phyloP scores from a whole-genome alignment of 164 flowering plant genomes.

The Cinnamomum micranthum region DNA sequence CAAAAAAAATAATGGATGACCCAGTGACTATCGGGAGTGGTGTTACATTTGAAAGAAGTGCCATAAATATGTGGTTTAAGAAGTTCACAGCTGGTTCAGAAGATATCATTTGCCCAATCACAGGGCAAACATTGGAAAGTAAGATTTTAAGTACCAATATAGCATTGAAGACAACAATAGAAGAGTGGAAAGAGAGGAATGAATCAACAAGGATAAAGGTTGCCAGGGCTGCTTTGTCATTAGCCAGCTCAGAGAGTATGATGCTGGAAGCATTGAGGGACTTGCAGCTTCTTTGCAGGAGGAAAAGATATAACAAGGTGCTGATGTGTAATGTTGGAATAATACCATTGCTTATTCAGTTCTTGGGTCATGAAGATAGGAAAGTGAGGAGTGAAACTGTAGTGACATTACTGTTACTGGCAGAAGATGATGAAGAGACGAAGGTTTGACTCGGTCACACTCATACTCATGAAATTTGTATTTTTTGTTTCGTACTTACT shows the following conservation, averaged over 20 bases:
- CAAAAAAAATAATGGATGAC: conserved; percentile 68
- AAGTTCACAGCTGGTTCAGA: conserved; percentile 22
- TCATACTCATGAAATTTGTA: not conserved
- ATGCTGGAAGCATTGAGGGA: conserved; percentile 60
- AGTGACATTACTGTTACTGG: conserved; percentile 39
- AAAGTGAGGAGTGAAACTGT: conserved; percentile 44
- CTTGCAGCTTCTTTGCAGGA: conserved; percentile 41
- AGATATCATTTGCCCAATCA: conserved; percentile 51
- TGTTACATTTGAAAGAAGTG: conserved; percentile 59
- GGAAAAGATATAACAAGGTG: conserved; percentile 34
- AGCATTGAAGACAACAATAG: conserved; percentile 63
- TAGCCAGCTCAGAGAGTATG: conserved; percentile 57
- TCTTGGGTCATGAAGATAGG: conserved; percentile 37
- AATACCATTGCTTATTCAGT: conserved; percentile 42
- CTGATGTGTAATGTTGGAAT: conserved; percentile 43
- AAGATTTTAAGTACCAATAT: conserved; percentile 39
- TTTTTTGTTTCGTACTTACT: not conserved
- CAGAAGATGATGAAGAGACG: conserved; percentile 42
- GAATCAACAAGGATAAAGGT: conserved; percentile 57
- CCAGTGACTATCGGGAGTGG: conserved; percentile 75
- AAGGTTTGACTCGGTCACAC: conserved; percentile 32
- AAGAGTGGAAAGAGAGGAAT: conserved; percentile 74
- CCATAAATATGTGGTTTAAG: conserved; percentile 51
- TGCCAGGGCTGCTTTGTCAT: conserved; percentile 54
- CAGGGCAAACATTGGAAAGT: conserved; percentile 45